These are phyloP conservation scores for Dryadomyces sulphureus DNA, from an alignment of 2,329 filamentous ascomycete genomes.

Conservation along the genomic window DNA sequence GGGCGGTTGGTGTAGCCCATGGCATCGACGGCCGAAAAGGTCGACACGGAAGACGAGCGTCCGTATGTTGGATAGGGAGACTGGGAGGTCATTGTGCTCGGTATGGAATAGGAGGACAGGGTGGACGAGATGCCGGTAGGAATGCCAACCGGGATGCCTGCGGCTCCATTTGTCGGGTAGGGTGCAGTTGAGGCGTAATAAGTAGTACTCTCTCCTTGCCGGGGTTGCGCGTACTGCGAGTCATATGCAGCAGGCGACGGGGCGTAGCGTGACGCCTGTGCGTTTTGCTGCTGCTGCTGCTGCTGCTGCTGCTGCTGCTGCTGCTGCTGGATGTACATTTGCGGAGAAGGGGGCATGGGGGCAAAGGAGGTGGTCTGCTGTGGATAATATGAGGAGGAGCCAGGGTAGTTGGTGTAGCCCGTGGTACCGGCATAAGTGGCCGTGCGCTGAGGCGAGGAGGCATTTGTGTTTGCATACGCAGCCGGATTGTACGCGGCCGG, in stretches of 20 bases:
- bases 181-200: constrained; percentile 2
- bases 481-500: constrained; percentile 44
- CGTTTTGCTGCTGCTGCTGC: not conserved
- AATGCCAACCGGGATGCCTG: constrained; percentile 15
- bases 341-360: constrained; percentile 2
- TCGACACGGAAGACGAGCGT: not conserved
- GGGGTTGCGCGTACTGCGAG: constrained; percentile 11
- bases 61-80: constrained; percentile 33
- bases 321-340: constrained; percentile 5
- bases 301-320: constrained; percentile 5
- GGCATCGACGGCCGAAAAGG: constrained; percentile 23
- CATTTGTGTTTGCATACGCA: constrained; percentile 34
- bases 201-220: constrained; percentile 7
- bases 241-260: constrained; percentile 14
- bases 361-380: not conserved
- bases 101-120: constrained; percentile 11
- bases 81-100: constrained; percentile 20
- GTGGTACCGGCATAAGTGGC: constrained; percentile 33
- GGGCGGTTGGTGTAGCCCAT: constrained; percentile 28
- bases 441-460: constrained; percentile 30
- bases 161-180: constrained; percentile 20
- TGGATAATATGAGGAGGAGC: constrained; percentile 12
- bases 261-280: constrained; percentile 1
- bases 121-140: not conserved
- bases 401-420: constrained; percentile 27